phyloP scores from a whole-genome alignment of 768 basidiomycete species.

The Podaxis mareebaensis region DNA sequence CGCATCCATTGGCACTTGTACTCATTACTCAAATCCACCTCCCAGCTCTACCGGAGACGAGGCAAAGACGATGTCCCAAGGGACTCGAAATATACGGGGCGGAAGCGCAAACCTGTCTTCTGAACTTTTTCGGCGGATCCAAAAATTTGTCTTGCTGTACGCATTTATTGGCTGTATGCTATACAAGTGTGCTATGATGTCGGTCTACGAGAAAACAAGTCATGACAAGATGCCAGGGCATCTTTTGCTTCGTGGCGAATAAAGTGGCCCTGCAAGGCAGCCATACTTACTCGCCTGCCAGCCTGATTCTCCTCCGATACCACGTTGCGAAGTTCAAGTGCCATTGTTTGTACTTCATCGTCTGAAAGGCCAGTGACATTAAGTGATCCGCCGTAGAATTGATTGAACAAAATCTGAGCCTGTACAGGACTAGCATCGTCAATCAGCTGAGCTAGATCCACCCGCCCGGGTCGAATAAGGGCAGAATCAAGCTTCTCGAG shows the following conservation, averaged over 20 bases:
- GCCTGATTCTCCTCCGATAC: conserved; percentile 51
- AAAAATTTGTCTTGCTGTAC: conserved; percentile 18
- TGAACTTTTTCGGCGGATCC: conserved; percentile 36
- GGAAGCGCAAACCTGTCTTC: conserved; percentile 81
- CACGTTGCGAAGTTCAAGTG: conserved; percentile 49
- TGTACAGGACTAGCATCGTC: conserved; percentile 87
- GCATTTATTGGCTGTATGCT: not conserved
- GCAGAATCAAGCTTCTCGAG: conserved; percentile 87
- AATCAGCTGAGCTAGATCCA: conserved; percentile 82
- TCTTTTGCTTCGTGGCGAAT: conserved; percentile 69
- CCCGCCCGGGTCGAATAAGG: conserved; percentile 92
- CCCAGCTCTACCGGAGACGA: conserved; percentile 76
- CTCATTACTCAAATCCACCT: conserved; percentile 4
- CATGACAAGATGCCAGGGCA: conserved; percentile 51
- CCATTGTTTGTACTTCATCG: conserved; percentile 44
- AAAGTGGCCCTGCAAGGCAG: conserved; percentile 92
- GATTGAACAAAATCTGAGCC: conserved; percentile 72
- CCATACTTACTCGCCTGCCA: conserved; percentile 85
- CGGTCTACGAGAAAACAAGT: conserved; percentile 40
- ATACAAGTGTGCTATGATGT: conserved; percentile 15
- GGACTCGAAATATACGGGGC: conserved; percentile 91
- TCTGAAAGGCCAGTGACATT: conserved; percentile 28
- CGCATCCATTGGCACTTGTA: not conserved
- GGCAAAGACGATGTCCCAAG: conserved; percentile 84
- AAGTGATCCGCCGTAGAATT: conserved; percentile 72